A percentile compares a stretch with the other conserved stretches of the same genome.
phyloP scores from a whole-genome alignment of 176 grass and related monocot genomes.

The Oryza meridionalis region DNA sequence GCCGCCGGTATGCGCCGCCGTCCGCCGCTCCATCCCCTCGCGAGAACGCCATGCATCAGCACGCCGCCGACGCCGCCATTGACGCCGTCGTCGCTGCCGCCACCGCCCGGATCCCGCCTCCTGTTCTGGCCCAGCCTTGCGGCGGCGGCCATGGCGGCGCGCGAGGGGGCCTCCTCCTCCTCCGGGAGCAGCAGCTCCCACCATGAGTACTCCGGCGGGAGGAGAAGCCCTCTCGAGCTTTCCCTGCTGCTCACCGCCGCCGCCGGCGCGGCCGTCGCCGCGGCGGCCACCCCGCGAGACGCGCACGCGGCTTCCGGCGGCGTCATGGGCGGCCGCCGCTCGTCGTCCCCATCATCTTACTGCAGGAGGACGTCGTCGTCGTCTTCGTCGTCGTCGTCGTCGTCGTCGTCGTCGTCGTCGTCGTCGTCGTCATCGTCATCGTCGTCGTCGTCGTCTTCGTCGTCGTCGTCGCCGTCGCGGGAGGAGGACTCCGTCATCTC shows the following conservation, averaged over 20 bases:
- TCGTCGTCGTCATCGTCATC: too few species aligned
- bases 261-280: too few species aligned
- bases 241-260: slow-evolving; percentile 17
- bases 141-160: too few species aligned
- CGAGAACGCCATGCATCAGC: not conserved
- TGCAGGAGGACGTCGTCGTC: too few species aligned
- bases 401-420: too few species aligned
- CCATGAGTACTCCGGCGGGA: not conserved
- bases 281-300: too few species aligned
- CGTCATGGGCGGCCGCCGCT: not conserved
- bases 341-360: not conserved
- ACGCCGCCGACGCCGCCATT: not conserved
- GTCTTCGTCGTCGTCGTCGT: too few species aligned
- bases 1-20: not conserved
- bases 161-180: not conserved
- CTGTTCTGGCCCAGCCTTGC: not conserved
- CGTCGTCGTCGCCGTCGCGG: too few species aligned
- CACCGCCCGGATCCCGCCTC: too few species aligned
- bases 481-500: too few species aligned
- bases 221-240: not conserved
- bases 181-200: not conserved
- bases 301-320: not conserved
- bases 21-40: not conserved
- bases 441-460: too few species aligned
- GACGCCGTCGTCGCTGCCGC: not conserved